These are phyloP conservation scores for Prinsepia uniflora DNA, from an alignment of 306 rosid genomes.

Conservation along the genomic window DNA sequence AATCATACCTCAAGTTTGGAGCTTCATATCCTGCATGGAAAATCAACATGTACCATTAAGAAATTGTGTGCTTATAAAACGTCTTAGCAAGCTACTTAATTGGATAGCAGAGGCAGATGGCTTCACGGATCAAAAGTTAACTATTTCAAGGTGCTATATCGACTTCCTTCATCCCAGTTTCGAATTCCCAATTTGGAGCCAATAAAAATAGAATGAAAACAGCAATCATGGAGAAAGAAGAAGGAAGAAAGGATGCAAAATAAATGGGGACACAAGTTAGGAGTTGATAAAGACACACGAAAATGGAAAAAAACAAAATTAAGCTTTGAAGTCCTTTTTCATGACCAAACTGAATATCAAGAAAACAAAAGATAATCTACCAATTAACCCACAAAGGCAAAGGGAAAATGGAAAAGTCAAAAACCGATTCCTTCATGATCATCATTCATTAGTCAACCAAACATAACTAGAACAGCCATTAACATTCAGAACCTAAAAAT, in stretches of 20 bases:
- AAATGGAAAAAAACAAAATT: too few relatives aligned
- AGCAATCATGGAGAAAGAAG: not conserved
- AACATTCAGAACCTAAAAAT: not conserved
- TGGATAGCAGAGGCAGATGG: not conserved
- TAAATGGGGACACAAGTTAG: not conserved
- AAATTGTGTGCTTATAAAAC: not conserved
- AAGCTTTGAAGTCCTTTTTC: not conserved
- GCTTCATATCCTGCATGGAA: conserved; percentile 58
- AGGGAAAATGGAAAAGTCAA: not conserved
- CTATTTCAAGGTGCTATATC: not conserved
- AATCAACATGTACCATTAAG: conserved; percentile 3
- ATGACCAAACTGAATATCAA: not conserved
- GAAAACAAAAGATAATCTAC: too few relatives aligned
- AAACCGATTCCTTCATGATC: not conserved
- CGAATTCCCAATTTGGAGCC: not conserved
- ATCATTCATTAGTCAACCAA: not conserved
- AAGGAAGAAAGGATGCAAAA: not conserved
- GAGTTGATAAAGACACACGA: too few relatives aligned
- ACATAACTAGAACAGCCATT: not conserved
- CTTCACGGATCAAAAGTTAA: not conserved
- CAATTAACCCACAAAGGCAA: not conserved
- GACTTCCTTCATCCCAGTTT: not conserved
- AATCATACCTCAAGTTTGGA: conserved; percentile 48
- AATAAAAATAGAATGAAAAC: too few relatives aligned
- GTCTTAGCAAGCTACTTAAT: not conserved